Evolutionary conservation across 345 rosid species (phyloP), one percentile per base, ranked within the genome.

Genomic region (Firmiana major): DNA sequence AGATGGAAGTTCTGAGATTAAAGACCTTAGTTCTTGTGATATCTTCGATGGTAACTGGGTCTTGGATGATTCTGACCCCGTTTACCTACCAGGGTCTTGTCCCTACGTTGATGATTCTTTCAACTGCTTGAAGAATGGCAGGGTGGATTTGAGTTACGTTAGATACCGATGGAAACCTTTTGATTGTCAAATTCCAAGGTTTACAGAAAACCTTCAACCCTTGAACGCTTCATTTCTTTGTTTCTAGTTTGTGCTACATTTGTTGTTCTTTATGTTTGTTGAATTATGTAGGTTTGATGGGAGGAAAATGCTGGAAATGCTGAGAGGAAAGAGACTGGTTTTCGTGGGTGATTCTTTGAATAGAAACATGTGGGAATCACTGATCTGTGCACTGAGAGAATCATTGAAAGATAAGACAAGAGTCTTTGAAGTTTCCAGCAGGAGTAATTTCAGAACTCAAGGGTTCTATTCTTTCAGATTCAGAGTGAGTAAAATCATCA

Each of bases 291-390:
- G 93, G 76, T 92, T 92, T 78, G 79, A 90, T 65, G 91, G 94
- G 60, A 78, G 79, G 75, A 83, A 84, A 81, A 86, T 90, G 93
- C 1, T 90, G 83, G 79, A 79, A 75, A 82, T 92, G 67, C 66
- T 92, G 58, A 87, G 86, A 79, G 90, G 92, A 66, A 92, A 89
- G 79, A 82, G 89, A 62, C 11, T 86, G 73, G 94, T 87, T 71
- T 92, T 90, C 66, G 91, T 92, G 9, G 94, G 97, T 0, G 93
- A 92, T 70, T 92, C 94, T 1, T 70, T 89, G 83, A 90, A 89
- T 15, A 79, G 94, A 82, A 90, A 89, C 85, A 90, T 90, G 94
- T 92, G 97, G 94, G 89, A 91, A 75, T 88, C 93, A 60, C 28
- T 90, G 75, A 89, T 88, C 9, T 92, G 94, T 85, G 80, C 84